Percentiles rank a stretch among this genome's conserved stretches.
phyloP scores from a whole-genome alignment of 225 moss, liverwort and hornwort genomes.

The Anthoceros angustus region DNA sequence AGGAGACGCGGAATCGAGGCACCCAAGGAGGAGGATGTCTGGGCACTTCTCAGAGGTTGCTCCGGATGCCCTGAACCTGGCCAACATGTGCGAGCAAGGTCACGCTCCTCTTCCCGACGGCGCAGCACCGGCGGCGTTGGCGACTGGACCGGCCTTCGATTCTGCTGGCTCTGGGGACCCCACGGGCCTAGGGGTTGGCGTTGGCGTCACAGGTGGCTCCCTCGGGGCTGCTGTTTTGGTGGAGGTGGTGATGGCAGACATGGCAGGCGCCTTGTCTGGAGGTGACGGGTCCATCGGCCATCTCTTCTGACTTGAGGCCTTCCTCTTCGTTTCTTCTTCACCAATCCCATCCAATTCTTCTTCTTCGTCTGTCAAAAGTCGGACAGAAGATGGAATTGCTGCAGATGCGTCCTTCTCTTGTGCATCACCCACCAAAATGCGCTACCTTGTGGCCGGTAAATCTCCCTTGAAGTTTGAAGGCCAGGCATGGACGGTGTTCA shows the following conservation, averaged over 20 bases:
- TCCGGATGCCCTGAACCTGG: not conserved
- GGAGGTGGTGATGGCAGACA: not conserved
- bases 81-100: not conserved
- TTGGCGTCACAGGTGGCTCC: not conserved
- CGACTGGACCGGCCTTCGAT: not conserved
- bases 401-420: no score
- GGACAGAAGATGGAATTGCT: no score
- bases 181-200: not conserved
- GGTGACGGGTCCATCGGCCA: no score
- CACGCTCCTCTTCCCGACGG: not conserved
- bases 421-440: no score
- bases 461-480: no score
- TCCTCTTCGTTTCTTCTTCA: no score
- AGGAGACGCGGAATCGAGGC: not conserved
- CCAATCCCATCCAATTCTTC: no score
- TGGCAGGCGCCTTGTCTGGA: no score
- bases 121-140: not conserved
- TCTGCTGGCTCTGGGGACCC: not conserved
- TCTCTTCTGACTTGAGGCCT: no score
- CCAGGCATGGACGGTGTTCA: no score
- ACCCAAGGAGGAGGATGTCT: not conserved
- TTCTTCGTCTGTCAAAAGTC: no score
- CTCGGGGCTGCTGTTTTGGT: constrained; percentile 1
- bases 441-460: no score
- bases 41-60: not conserved